Evolutionary conservation across 2,329 filamentous ascomycete species (phyloP).

Genomic region (Endoconidiophora polonica): DNA sequence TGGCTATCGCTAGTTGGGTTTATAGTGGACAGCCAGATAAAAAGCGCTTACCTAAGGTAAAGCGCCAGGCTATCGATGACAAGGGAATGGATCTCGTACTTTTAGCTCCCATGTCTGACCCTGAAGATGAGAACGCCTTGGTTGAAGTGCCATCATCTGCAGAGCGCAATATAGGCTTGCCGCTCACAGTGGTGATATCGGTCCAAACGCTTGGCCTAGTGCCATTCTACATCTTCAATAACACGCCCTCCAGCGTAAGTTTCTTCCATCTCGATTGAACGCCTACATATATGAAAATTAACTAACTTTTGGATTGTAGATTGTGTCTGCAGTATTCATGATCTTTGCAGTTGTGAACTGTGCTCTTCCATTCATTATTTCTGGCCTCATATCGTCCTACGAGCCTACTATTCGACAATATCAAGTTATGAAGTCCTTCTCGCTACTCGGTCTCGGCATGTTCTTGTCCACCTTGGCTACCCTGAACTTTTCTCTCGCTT

Average conservation of each 20-base stretch:
- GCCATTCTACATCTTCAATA: slow-evolving; percentile 78
- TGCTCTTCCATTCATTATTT: slow-evolving; percentile 39
- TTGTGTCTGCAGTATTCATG: slow-evolving; percentile 41
- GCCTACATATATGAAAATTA: neutral
- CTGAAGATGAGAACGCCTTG: neutral
- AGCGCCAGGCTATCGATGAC: slow-evolving; percentile 15
- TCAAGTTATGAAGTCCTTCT: slow-evolving; percentile 73
- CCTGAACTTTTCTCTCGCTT: slow-evolving; percentile 82
- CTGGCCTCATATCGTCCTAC: slow-evolving; percentile 33
- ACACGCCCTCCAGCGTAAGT: slow-evolving; percentile 47
- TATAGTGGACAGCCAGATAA: slow-evolving; percentile 49
- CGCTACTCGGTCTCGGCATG: slow-evolving; percentile 79
- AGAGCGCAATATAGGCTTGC: slow-evolving; percentile 54
- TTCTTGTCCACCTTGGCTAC: slow-evolving; percentile 85
- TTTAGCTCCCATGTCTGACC: neutral
- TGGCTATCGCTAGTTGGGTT: slow-evolving; percentile 87
- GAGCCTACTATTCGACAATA: slow-evolving; percentile 51
- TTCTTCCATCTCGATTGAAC: neutral
- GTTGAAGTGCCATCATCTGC: slow-evolving; percentile 16
- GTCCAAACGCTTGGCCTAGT: slow-evolving; percentile 63
- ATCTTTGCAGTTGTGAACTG: slow-evolving; percentile 38
- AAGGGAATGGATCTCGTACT: neutral
- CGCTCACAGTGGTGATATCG: slow-evolving; percentile 53
- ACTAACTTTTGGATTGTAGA: slow-evolving; percentile 23
- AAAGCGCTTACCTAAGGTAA: neutral